Base-by-base conservation (phyloP, 768 basidiomycete species). In the Amanita fuliginea region DNA sequence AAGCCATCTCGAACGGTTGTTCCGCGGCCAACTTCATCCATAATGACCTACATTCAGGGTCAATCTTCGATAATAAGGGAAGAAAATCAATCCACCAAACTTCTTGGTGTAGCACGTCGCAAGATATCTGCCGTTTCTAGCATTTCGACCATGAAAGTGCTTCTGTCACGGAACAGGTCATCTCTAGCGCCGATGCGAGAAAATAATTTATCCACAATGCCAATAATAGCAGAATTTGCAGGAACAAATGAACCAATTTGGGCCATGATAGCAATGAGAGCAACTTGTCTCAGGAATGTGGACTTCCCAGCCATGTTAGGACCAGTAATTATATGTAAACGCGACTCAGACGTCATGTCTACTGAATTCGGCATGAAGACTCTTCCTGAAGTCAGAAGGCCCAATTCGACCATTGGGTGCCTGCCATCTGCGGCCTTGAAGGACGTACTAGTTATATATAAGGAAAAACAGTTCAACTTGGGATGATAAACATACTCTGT, bases 141-240 rank as follows among this genome's bases (percentile, higher is more conserved):
- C 89, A 93, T 93, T 66, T 94, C 91, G n/a, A 94, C 86, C 91
- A 97, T 96, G 63, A 97, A 99, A 0, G 95, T 98, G 58, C 90
- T 94, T 51, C 90, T 69, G 61, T 96, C 93, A 47, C 87, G 77
- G 64, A 90, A 96, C 24, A 99, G 66, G 59, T 99, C 94, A 57
- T 99, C 95, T 61, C 88, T 85, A 2, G 96, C 95, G 0, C 95
- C 96, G 10, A 99, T 78, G 42, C 95, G 77, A n/a, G 90, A 91
- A 64, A 96, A 97, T 6, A 99, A 67, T 55, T 78, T 83, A 65
- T 99, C 95, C 7, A 95, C 82, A 14, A 97, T 73, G 8, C 96
- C 93, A 39, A 98, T 67, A 28, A 67, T 67, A 0, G 91, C 96
- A 21, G 65, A 63, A 52, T 86, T 81, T 19, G 95, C 95, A 1